A percentile compares a stretch with the other conserved stretches of the same genome.
These are phyloP conservation scores for Kodamaea arcana DNA, from an alignment of 1,139 yeast genomes.

Conservation along the genomic window DNA sequence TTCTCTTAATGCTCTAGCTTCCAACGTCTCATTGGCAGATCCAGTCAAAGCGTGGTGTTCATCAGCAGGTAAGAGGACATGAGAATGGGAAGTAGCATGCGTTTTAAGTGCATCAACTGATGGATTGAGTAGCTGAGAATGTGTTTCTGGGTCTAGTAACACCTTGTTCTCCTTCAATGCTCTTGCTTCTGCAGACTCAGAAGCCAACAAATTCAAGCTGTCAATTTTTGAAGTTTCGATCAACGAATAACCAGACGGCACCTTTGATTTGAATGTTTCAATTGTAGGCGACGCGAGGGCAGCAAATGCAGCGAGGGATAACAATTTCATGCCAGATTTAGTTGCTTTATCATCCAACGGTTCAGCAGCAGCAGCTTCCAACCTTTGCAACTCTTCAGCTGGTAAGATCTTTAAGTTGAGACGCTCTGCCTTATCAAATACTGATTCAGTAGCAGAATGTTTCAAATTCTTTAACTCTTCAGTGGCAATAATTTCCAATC, in stretches of 20 bases:
- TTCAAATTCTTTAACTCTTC: constrained; percentile 11
- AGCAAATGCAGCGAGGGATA: background rate
- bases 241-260: constrained; percentile 13
- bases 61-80: constrained; percentile 15
- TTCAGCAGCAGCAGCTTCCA: background rate
- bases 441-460: constrained; percentile 10
- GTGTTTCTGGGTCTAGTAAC: constrained; percentile 11
- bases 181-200: constrained; percentile 14
- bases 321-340: constrained; percentile 1
- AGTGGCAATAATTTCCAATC: constrained; percentile 14
- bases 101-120: constrained; percentile 7
- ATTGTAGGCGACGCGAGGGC: constrained; percentile 14
- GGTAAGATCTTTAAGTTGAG: constrained; percentile 12
- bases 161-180: constrained; percentile 19
- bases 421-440: constrained; percentile 14
- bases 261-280: constrained; percentile 18
- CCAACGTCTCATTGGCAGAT: constrained; percentile 12
- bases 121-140: constrained; percentile 7
- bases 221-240: constrained; percentile 5
- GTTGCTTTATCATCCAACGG: constrained; percentile 7
- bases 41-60: constrained; percentile 10
- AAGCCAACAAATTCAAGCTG: constrained; percentile 5
- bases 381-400: constrained; percentile 10
- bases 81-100: constrained; percentile 16
- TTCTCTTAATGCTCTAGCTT: constrained; percentile 13